phyloP scores from a whole-genome alignment of 164 flowering plant species.

The Vitis rupestris region DNA sequence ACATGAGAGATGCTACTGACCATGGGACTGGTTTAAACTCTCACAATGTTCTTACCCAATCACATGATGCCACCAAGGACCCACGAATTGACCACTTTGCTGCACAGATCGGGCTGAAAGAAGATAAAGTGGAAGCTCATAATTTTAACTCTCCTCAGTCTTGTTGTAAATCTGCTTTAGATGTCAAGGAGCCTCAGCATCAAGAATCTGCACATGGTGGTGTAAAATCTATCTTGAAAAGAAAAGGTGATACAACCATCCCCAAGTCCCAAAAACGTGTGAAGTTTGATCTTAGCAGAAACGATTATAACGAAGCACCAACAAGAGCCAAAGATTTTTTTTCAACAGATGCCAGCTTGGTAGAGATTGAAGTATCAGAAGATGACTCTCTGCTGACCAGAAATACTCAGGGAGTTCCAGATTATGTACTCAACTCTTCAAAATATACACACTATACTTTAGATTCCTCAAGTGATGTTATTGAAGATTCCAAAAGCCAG shows the following conservation, averaged over 20 bases:
- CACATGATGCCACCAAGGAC: background rate
- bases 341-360: background rate
- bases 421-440: constrained; percentile 10
- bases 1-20: constrained; percentile 10
- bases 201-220: background rate
- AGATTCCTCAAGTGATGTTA: constrained; percentile 1
- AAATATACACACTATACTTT: constrained; percentile 8
- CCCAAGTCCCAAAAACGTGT: constrained; percentile 9
- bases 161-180: background rate
- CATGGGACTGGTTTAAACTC: background rate
- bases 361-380: background rate
- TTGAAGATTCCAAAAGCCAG: constrained; percentile 5
- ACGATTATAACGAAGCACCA: background rate
- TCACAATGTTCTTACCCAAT: background rate
- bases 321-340: background rate
- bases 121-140: constrained; percentile 3
- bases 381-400: background rate
- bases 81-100: constrained; percentile 11
- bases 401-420: constrained; percentile 1
- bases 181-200: background rate
- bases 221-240: constrained; percentile 14
- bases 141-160: background rate
- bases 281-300: constrained; percentile 10
- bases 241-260: constrained; percentile 3
- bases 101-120: constrained; percentile 9